phyloP scores from a whole-genome alignment of 2,329 filamentous ascomycete species.

The Aspergillus sp. region DNA sequence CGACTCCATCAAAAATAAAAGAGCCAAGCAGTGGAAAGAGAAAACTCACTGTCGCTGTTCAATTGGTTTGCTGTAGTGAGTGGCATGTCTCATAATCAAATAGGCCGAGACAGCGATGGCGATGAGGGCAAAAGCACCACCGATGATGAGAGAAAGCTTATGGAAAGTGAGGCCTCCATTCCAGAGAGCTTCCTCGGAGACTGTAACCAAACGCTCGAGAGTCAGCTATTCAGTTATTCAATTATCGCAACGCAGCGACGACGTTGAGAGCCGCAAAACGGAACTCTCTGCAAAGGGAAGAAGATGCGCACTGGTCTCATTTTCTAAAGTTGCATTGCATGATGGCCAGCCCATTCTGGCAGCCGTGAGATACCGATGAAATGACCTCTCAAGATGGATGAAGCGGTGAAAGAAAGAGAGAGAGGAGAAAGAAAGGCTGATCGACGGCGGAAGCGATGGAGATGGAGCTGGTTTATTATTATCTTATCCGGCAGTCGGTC shows the following conservation, averaged over 20 bases:
- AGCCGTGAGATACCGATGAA: no score
- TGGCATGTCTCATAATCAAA: conserved; percentile 54
- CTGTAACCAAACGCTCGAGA: conserved; percentile 17
- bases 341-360: conserved; percentile 39
- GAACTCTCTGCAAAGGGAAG: background rate
- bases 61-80: conserved; percentile 55
- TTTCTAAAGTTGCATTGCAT: conserved; percentile 49
- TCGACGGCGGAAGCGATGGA: no score
- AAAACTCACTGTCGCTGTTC: conserved; percentile 55
- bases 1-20: background rate
- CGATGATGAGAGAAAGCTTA: conserved; percentile 50
- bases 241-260: no score
- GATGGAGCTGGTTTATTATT: no score
- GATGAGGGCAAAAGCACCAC: conserved; percentile 49
- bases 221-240: conserved; percentile 3
- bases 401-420: conserved; percentile 5
- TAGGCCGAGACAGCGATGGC: conserved; percentile 48
- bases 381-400: no score
- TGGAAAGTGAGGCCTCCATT: conserved; percentile 52
- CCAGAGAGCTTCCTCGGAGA: conserved; percentile 49
- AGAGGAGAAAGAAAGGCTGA: conserved; percentile 7
- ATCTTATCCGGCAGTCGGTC: no score
- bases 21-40: background rate
- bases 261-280: no score
- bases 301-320: conserved; percentile 35